phyloP scores from a whole-genome alignment of 108 stramenopile species.

The Aurantiochytrium sp. region DNA sequence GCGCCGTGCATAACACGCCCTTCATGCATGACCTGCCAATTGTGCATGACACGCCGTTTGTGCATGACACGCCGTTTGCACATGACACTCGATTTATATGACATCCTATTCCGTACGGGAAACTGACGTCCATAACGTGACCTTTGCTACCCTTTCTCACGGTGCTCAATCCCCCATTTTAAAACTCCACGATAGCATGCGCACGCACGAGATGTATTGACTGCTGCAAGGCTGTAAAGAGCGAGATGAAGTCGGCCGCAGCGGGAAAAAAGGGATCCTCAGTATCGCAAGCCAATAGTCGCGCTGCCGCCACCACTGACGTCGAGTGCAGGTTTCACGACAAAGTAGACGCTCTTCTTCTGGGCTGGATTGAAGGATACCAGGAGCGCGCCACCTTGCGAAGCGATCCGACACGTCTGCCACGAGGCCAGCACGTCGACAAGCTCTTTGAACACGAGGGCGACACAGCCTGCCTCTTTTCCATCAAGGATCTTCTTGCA shows the following conservation, averaged over 20 bases:
- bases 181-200: background rate
- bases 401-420: background rate
- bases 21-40: no score
- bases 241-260: background rate
- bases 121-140: no score
- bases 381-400: background rate
- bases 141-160: no score
- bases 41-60: no score
- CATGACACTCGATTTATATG: no score
- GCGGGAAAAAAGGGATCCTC: no score
- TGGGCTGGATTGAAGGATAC: background rate
- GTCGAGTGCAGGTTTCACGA: background rate
- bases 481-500: background rate
- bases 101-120: no score
- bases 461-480: background rate
- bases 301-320: no score
- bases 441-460: background rate
- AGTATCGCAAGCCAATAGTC: no score
- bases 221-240: background rate
- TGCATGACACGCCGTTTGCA: no score
- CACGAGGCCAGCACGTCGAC: background rate
- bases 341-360: background rate
- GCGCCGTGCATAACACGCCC: no score
- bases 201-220: background rate
- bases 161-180: no score